A percentile compares a stretch with the other conserved stretches of the same genome.
These are phyloP conservation scores for Linnemannia schmuckeri DNA, from an alignment of 192 early-diverging fungal species.

Conservation along the genomic window DNA sequence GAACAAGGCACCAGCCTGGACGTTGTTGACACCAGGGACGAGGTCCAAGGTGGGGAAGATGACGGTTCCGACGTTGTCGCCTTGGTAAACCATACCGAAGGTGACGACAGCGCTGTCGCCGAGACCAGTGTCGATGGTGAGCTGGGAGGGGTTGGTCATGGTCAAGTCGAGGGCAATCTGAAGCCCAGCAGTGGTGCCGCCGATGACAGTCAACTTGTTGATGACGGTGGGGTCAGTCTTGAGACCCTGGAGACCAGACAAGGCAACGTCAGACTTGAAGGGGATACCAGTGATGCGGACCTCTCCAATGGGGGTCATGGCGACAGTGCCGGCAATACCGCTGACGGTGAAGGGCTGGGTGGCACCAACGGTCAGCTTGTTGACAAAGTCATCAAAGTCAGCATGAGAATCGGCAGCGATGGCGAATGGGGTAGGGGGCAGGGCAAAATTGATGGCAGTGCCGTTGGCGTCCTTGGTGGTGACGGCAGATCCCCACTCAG, in stretches of 20 bases:
- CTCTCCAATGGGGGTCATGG: constrained; percentile 67
- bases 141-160: constrained; percentile 61
- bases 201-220: constrained; percentile 68
- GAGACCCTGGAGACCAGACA: constrained; percentile 70
- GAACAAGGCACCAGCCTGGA: constrained; percentile 60
- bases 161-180: constrained; percentile 59
- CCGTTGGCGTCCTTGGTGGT: constrained; percentile 58
- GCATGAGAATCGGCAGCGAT: constrained; percentile 58
- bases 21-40: constrained; percentile 58
- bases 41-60: constrained; percentile 62
- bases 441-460: constrained; percentile 63
- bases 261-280: constrained; percentile 62
- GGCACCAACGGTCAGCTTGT: constrained; percentile 59
- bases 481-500: constrained; percentile 46
- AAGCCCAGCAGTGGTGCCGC: constrained; percentile 56
- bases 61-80: constrained; percentile 60
- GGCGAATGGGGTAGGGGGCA: constrained; percentile 62
- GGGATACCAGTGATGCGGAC: constrained; percentile 65
- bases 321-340: constrained; percentile 64
- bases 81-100: constrained; percentile 60
- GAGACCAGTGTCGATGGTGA: constrained; percentile 62
- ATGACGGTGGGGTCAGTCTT: constrained; percentile 64
- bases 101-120: constrained; percentile 64
- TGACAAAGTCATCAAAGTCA: constrained; percentile 68
- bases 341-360: constrained; percentile 58